Evolutionary conservation across 2,329 filamentous ascomycete species (phyloP).

Genomic region (Zasmidium citrigriseum): DNA sequence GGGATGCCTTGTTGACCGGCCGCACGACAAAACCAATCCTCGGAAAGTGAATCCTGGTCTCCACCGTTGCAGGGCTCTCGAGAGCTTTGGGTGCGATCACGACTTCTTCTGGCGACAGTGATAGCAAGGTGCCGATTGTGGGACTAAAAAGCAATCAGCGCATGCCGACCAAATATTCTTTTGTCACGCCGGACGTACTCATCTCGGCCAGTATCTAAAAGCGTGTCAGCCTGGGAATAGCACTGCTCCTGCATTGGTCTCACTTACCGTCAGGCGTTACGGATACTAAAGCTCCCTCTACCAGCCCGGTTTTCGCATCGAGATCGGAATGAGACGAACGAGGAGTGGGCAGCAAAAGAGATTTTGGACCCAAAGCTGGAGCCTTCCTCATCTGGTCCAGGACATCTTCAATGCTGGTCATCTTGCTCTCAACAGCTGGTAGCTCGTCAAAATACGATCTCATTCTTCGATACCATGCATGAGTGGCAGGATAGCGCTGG

Average conservation of each 20-base stretch:
- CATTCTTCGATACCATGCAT: constrained; percentile 39
- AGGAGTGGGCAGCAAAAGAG: constrained; percentile 34
- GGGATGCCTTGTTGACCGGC: constrained; percentile 18
- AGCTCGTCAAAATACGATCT: constrained; percentile 35
- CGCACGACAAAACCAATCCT: constrained; percentile 41
- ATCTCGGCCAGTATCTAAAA: constrained; percentile 42
- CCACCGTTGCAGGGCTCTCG: constrained; percentile 31
- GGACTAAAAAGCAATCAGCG: constrained; percentile 25
- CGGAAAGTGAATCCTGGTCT: constrained; percentile 43
- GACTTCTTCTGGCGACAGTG: constrained; percentile 43
- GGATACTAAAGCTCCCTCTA: constrained; percentile 33
- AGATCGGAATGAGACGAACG: constrained; percentile 29
- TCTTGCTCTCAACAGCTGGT: constrained; percentile 29
- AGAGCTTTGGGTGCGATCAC: constrained; percentile 37
- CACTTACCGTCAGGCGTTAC: constrained; percentile 43
- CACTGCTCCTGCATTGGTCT: no score
- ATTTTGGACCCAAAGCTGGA: constrained; percentile 24
- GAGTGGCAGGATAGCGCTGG: constrained; percentile 39
- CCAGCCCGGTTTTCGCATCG: constrained; percentile 34
- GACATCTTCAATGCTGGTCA: constrained; percentile 23
- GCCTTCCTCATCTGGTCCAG: constrained; percentile 30
- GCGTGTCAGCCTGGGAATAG: no score
- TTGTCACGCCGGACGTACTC: constrained; percentile 24
- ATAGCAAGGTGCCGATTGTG: constrained; percentile 38
- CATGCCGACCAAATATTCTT: not conserved